phyloP scores from a whole-genome alignment of 225 moss, liverwort and hornwort genomes.

The Polytrichum formosum region DNA sequence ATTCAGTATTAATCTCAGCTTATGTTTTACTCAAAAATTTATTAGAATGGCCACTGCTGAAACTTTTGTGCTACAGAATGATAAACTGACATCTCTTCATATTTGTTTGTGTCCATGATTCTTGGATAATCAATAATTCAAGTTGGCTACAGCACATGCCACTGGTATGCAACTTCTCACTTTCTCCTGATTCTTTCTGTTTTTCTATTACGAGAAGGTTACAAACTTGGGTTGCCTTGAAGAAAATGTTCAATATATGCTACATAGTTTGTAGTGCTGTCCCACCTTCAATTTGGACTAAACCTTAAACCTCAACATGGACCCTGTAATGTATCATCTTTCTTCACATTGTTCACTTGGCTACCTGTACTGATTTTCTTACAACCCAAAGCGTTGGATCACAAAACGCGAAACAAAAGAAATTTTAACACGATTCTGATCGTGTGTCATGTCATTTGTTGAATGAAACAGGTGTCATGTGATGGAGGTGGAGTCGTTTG shows the following conservation, averaged over 20 bases:
- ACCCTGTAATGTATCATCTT: too few species aligned
- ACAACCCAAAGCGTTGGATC: too few species aligned
- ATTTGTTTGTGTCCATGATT: constrained; percentile 2
- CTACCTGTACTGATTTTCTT: too few species aligned
- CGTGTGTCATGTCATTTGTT: constrained; percentile 8
- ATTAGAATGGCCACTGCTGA: too few species aligned
- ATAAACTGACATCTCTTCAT: neutral
- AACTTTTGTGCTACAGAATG: neutral
- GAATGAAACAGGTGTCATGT: constrained; percentile 82
- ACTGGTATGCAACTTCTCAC: constrained; percentile 71
- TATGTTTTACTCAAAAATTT: too few species aligned
- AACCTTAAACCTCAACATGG: too few species aligned
- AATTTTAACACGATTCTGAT: too few species aligned
- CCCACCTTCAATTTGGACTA: too few species aligned
- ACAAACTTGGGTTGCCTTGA: neutral
- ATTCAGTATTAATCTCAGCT: too few species aligned
- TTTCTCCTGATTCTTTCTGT: neutral
- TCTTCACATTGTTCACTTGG: too few species aligned
- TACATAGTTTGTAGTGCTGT: too few species aligned
- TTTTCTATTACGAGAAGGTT: neutral
- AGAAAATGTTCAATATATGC: neutral
- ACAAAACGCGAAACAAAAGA: too few species aligned
- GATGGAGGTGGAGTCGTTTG: constrained; percentile 99
- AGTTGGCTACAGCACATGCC: constrained; percentile 99
- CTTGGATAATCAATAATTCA: constrained; percentile 14